Conservation (phyloP, 768 basidiomycete genomes). For the Phlebiopsis gigantea region DNA sequence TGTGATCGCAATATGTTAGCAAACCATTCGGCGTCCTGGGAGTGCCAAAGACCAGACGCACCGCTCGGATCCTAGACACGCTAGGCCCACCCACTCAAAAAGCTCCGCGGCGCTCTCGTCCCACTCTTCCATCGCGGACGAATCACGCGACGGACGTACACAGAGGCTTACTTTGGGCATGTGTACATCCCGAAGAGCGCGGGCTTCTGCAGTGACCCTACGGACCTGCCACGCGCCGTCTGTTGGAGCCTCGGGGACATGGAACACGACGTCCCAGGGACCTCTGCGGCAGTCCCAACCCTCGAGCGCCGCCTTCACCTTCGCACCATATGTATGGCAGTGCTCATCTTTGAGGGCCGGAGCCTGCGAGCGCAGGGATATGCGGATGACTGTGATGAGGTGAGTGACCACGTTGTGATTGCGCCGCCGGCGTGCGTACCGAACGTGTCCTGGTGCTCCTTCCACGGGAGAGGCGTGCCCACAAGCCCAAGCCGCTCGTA, state of each 20-base stretch:
- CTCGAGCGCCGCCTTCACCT: conserved; percentile 35
- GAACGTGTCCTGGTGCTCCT: conserved; percentile 37
- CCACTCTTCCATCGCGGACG: conserved; percentile 47
- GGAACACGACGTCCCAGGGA: conserved; percentile 45
- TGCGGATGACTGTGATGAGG: conserved; percentile 37
- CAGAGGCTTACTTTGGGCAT: conserved; percentile 35
- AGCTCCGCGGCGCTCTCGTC: conserved; percentile 37
- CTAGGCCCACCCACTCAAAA: conserved; percentile 76
- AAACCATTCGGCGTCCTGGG: neutral
- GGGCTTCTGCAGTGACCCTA: conserved; percentile 21
- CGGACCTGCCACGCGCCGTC: neutral
- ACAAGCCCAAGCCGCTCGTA: conserved; percentile 60
- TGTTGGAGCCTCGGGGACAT: conserved; percentile 11
- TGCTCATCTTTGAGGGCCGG: conserved; percentile 27
- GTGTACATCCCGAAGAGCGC: conserved; percentile 29
- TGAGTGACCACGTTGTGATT: neutral
- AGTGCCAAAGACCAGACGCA: conserved; percentile 25
- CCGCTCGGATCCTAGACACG: conserved; percentile 62
- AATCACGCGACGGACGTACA: conserved; percentile 24
- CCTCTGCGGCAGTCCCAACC: conserved; percentile 47
- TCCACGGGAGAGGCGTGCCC: conserved; percentile 46
- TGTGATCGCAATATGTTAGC: conserved; percentile 24
- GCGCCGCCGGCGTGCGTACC: conserved; percentile 30
- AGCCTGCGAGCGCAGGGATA: conserved; percentile 36
- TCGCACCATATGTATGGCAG: conserved; percentile 27